These are phyloP conservation scores for Coriaria nepalensis DNA, from an alignment of 306 rosid species.

Conservation along the genomic window DNA sequence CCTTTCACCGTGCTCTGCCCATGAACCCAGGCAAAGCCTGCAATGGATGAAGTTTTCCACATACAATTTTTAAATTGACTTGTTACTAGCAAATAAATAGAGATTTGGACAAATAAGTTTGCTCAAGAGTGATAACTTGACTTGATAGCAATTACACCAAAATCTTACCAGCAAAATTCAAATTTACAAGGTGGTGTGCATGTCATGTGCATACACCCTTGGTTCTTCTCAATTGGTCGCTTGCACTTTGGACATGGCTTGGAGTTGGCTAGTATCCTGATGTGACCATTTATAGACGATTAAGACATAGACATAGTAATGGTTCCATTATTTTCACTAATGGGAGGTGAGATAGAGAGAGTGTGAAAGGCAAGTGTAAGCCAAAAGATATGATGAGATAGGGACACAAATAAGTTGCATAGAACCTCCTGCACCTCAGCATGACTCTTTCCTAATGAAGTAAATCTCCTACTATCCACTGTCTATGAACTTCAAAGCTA, in stretches of 20 bases:
- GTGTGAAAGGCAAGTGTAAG: no score
- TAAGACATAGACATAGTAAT: no score
- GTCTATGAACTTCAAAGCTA: no score
- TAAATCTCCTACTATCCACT: no score
- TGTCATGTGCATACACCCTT: constrained; percentile 88
- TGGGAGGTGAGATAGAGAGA: no score
- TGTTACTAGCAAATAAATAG: not conserved
- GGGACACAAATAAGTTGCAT: no score
- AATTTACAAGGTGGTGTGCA: constrained; percentile 75
- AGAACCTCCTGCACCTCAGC: no score
- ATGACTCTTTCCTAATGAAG: no score
- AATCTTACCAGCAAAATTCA: constrained; percentile 66
- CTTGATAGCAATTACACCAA: not conserved
- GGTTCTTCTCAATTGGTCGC: constrained; percentile 77
- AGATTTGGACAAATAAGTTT: not conserved
- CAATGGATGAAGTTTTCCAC: constrained; percentile 17
- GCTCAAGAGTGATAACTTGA: not conserved
- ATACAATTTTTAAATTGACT: not conserved
- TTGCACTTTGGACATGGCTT: constrained; percentile 91
- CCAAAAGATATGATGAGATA: no score
- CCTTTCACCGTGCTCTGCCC: constrained; percentile 41
- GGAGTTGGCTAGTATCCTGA: constrained; percentile 68
- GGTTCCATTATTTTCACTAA: no score
- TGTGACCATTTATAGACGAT: not conserved
- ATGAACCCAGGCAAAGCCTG: constrained; percentile 72